Percentiles rank a stretch among this genome's conserved stretches.
These are phyloP conservation scores for Lepidium campestre DNA, from an alignment of 441 rosid species.

Conservation along the genomic window DNA sequence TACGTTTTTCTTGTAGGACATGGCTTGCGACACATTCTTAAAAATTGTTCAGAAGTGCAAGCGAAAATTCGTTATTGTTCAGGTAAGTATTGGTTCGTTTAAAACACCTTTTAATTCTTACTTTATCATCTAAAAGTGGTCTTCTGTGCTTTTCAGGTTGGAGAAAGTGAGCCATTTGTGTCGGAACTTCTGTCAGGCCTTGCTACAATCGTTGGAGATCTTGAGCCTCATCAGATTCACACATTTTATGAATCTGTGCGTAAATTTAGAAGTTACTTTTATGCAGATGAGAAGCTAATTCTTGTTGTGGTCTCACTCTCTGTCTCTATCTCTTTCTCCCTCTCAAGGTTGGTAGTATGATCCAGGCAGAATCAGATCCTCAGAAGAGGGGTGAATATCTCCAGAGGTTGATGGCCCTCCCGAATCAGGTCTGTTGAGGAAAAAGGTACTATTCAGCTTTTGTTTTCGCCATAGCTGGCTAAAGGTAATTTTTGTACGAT, in stretches of 20 bases:
- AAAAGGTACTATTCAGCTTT: not conserved
- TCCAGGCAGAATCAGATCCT: constrained; percentile 95
- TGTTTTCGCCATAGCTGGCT: constrained; percentile 14
- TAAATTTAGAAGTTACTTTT: not conserved
- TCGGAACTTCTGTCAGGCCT: constrained; percentile 96
- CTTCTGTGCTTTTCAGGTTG: constrained; percentile 62
- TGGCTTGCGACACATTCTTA: constrained; percentile 99
- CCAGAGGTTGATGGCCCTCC: constrained; percentile 94
- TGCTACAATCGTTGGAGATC: constrained; percentile 86
- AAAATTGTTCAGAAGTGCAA: constrained; percentile 99
- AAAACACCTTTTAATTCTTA: not conserved
- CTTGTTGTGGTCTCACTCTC: not conserved
- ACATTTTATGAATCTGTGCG: constrained; percentile 96
- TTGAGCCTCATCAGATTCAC: constrained; percentile 99
- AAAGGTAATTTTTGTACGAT: not conserved
- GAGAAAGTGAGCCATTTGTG: constrained; percentile 95
- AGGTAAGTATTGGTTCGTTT: constrained; percentile 47
- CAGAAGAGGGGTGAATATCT: constrained; percentile 97
- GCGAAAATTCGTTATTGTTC: constrained; percentile 90
- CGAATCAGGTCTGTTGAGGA: constrained; percentile 65
- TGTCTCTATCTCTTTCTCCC: not conserved
- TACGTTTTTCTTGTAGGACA: constrained; percentile 54
- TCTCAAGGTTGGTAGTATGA: constrained; percentile 90
- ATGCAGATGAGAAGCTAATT: not conserved
- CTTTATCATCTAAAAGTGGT: constrained; percentile 1